Evolutionary conservation across 192 early-diverging fungal species (phyloP), one percentile per base, ranked within the genome.

Genomic region (Backusella circina): DNA sequence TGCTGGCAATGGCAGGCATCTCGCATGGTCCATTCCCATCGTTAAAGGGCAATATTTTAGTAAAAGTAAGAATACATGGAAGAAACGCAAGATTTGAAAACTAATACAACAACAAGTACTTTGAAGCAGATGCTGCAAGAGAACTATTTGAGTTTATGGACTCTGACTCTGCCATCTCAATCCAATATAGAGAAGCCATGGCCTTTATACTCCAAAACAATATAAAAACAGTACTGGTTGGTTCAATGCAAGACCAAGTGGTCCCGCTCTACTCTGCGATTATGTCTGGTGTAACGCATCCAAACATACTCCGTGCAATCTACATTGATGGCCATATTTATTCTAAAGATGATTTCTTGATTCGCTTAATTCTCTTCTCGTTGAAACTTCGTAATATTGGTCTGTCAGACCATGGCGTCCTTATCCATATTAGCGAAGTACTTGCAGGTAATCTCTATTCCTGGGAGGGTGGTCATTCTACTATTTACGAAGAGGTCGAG

Each of bases 101-200:
- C 51, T 61, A 61, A 47, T 1, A 65, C 16, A 74, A 28, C 23
- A 16, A 61, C n/a, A 66, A 83, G 75, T 94, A 95, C 79, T 90
- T 97, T 77, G 96, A 97, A 75, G 91, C 92, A 0, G 95, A 95
- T 65, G 89, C 96, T 16, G 94, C 96, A 6, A 88, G 93, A 36
- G 95, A 99, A 79, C 81, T 99, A 37, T 99, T 99, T 86, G 94
- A 96, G 65, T 96, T 98, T 75, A 95, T 94, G 89, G 92, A 96
- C 70, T 88, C 92, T 2, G 88, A 86, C 30, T 90, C 90, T 9
- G 74, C 73, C 0, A 92, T 95, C 57, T 83, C 95, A 39, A 82
- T 84, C 74, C 86, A 86, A 57, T 99, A 94, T 68, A 85, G 90
- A 23, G 85, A 88, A 2, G 90, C 94, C 2, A 83, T 98, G 54